Base-by-base conservation (phyloP, 2,329 filamentous ascomycete species). In the Talaromyces piceae region DNA sequence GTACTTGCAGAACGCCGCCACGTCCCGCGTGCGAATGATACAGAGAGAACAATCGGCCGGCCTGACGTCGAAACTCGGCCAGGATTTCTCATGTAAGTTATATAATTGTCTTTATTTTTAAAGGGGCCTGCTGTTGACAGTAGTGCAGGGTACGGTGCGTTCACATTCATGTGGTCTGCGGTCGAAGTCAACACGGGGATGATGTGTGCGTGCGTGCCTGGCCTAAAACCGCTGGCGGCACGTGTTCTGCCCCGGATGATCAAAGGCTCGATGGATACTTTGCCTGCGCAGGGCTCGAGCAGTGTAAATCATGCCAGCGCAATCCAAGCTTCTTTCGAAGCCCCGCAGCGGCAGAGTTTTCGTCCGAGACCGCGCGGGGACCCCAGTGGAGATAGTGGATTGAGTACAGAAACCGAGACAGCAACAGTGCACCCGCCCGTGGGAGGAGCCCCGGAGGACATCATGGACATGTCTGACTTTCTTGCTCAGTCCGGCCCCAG, bases 141-240 rank as follows among this genome's bases (percentile, higher is more conserved):
- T n/a, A n/a, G 73, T 82, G 71, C 78, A 50, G 88, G 82, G 83
- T 90, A 91, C 63, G 87, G 88, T 0, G 88, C 88, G 0, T 72
- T 90, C 4, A 88, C 88, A 0, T 85, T 94, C 63, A 91, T 95
- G 87, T 97, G 91, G 91, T 91, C 87, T 13, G 87, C 86, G 11
- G 83, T 96, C 49, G 91, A 96, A 67, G 89, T 95, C 62, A 93
- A 95, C 58, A 76, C 94, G 1, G 91, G 89, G 16, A 90, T 96
- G 59, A 85, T 90, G 57, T 95, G 88, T 63, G 91, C 87, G 39
- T 95, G 90, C 61, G 87, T 96, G n/a, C 91, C 91, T 7, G 91
- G 87, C 0, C 73, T 96, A 55, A 96, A 96, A 65, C 91, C 91
- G 1, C 74, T 97, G 5, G 83, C 91, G 50, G 80, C 87, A 37